Base-by-base conservation (phyloP, 257 asterid species). In the Rauvolfia tetraphylla region DNA sequence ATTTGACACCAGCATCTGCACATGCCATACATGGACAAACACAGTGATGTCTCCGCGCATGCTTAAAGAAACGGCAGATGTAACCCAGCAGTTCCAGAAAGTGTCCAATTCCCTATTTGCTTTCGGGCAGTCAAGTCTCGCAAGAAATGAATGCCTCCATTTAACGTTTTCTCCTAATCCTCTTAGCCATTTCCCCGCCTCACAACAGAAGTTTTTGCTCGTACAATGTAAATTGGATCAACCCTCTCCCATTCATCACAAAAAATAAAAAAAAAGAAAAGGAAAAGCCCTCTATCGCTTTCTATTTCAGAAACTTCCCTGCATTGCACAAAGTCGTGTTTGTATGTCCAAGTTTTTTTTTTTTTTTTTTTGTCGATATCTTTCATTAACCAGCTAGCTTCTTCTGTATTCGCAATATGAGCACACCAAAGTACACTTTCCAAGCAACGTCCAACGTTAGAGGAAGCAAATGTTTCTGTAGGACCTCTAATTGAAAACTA, bases 1-100 rank as follows among this genome's bases (percentile, higher is more conserved):
- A 67, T 38, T 67, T 39, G 34, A 59, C 36, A 59, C 4, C 4
- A 41, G 18, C 66, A 25, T 11, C 36, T 14, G 23, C 68, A 61
- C 68, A 61, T 61, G 68, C 68, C 41, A 61, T 61, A 61, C 68
- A 61, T 29, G 68, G 68, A 39, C 72, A 68, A 38, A 3, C 72
- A 68, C 53, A 39, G 72, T 68, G 5, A n/a, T n/a, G n/a, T 9
- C 22, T 7, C 18, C 6, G 27, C 36, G 36, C 34, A 42, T 41
- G 73, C 67, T n/a, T 27, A 27, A 59, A 6, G 34, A 25, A 57
- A 7, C 63, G n/a, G n/a, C 31, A 23, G 29, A 23, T 23, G 3
- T 27, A 12, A 23, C 33, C 11, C 14, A n/a, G 31, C 20, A 36
- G 7, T 36, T 6, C 69, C 42, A 62, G 23, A 39, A 33, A 2